Conservation (phyloP, 2,329 filamentous ascomycete genomes). For the Aspergillus udagawae region DNA sequence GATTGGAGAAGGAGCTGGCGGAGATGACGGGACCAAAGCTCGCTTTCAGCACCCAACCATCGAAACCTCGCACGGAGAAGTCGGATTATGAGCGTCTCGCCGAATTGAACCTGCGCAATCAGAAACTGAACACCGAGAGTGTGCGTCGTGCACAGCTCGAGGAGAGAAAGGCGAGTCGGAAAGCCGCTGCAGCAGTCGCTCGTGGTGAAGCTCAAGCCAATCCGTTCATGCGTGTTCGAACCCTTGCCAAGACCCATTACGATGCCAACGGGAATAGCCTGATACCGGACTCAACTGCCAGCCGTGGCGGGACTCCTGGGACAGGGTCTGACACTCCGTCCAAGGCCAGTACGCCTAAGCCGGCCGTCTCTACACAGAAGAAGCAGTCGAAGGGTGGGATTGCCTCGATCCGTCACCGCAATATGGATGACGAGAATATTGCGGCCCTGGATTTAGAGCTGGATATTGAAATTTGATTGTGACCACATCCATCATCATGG, state of each 20-base stretch:
- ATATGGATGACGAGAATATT: constrained; percentile 91
- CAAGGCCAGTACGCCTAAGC: constrained; percentile 50
- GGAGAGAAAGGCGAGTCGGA: constrained; percentile 64
- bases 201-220: constrained; percentile 58
- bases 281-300: constrained; percentile 27
- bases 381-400: constrained; percentile 43
- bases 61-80: constrained; percentile 52
- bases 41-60: constrained; percentile 66
- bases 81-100: constrained; percentile 78
- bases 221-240: constrained; percentile 59
- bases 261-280: constrained; percentile 50
- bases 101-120: constrained; percentile 78
- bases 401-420: constrained; percentile 69
- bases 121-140: constrained; percentile 77
- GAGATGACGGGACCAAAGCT: constrained; percentile 56
- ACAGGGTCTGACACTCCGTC: constrained; percentile 51
- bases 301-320: constrained; percentile 47
- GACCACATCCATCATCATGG: background rate
- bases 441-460: constrained; percentile 84
- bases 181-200: constrained; percentile 58
- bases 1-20: constrained; percentile 47
- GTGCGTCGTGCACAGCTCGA: constrained; percentile 87
- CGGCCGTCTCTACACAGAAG: constrained; percentile 33
- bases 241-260: constrained; percentile 64
- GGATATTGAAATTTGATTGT: constrained; percentile 72